Percentiles rank a stretch among this genome's conserved stretches.
These are phyloP conservation scores for Eutypa lata DNA, from an alignment of 2,329 filamentous ascomycete genomes.

Conservation along the genomic window DNA sequence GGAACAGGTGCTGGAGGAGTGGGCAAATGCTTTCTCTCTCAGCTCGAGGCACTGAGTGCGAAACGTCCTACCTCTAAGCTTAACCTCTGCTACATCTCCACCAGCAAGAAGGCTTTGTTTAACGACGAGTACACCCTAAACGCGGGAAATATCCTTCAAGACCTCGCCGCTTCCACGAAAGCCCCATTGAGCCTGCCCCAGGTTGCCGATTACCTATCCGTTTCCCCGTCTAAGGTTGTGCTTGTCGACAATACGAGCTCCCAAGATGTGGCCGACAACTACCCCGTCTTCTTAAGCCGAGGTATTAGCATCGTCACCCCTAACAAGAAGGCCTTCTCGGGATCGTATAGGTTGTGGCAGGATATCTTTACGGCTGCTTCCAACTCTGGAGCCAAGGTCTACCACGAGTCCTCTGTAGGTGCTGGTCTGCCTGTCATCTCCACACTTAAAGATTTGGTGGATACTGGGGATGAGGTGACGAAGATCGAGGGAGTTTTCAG, in stretches of 20 bases:
- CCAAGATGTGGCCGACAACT: constrained; percentile 76
- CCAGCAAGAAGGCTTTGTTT: constrained; percentile 79
- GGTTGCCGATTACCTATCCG: constrained; percentile 73
- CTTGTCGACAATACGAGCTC: constrained; percentile 96
- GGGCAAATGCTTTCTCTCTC: constrained; percentile 83
- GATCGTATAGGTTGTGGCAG: constrained; percentile 76
- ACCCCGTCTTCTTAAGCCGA: constrained; percentile 75
- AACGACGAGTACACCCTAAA: constrained; percentile 68
- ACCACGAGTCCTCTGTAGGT: constrained; percentile 93
- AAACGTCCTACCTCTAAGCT: constrained; percentile 68
- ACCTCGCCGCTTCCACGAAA: constrained; percentile 61
- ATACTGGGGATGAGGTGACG: constrained; percentile 86
- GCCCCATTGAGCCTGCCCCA: constrained; percentile 65
- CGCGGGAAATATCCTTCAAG: constrained; percentile 57
- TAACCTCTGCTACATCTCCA: constrained; percentile 79
- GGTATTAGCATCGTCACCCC: constrained; percentile 92
- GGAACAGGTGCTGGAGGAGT: constrained; percentile 81
- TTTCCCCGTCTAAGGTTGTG: constrained; percentile 73
- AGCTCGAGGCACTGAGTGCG: constrained; percentile 67
- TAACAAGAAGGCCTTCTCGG: constrained; percentile 97
- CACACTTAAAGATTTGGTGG: constrained; percentile 88
- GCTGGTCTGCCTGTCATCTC: constrained; percentile 92
- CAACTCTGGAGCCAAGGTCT: constrained; percentile 73
- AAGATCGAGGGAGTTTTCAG: constrained; percentile 97
- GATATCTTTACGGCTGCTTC: constrained; percentile 76